Base-by-base conservation (phyloP, 1,284 basidiomycete species). In the Leucoagaricus sp. region DNA sequence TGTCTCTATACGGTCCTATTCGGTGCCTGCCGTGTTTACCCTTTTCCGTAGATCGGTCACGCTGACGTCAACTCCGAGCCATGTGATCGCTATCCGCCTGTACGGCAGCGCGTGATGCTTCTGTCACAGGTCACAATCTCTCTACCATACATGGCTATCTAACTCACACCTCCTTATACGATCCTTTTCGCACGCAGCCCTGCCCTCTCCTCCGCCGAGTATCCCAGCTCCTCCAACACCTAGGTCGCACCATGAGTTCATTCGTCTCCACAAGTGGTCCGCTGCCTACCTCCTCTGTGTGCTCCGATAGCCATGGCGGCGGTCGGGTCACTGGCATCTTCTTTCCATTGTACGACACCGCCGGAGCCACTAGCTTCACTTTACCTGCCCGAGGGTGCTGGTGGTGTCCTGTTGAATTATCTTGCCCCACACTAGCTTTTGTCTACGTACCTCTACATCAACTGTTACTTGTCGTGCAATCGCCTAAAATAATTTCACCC, bases 261-360 rank as follows among this genome's bases (percentile, higher is more conserved):
- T 57, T 33, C 48, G 53, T 33, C 34, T 38, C 47, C 57, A 36
- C 23, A 26, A n/a, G 38, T 51, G 51, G 29, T 45, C n/a, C 34
- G 2, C 3, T 15, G 58, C 75, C 56, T 66, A 88, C 89, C 83
- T 93, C 89, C 8, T 75, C 75, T 4, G 91, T 94, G 70, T 94
- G 93, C 65, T 94, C 83, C 49, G 90, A 92, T 21, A 93, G 77
- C 80, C 86, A 94, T 5, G 93, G 94, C 2, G 94, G 94, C 9
- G 93, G 83, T 53, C 85, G 79, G 50, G 76, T 81, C 26, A 94
- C 80, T 45, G 84, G 80, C 85, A 89, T 89, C 72, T 88, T 87
- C 66, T 83, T 76, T 2, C 93, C 93, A 65, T 96, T 93, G 75
- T 96, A 98, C 15, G 82, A 79, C 34, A 97, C 93, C 0, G 95